Conservation (phyloP, 75 land plant species). For the Larix kaempferi region DNA sequence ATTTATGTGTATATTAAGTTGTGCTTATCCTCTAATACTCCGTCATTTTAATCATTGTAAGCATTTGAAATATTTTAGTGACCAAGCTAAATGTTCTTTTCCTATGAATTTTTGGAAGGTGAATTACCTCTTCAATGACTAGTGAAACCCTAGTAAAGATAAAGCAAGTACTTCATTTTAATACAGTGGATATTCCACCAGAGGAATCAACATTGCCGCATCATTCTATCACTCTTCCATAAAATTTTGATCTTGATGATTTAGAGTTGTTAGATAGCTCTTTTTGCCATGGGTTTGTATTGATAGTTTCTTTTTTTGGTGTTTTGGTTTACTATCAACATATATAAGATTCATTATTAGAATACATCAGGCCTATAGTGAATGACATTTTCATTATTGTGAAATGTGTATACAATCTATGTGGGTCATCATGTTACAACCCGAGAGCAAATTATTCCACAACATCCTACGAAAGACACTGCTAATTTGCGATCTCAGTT, state of each 20-base stretch:
- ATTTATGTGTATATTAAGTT: no score
- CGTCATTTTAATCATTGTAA: no score
- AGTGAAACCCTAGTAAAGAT: conserved; percentile 95
- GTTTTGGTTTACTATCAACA: background rate
- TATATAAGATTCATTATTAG: background rate
- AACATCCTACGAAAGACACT: conserved; percentile 65
- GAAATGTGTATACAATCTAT: conserved; percentile 45
- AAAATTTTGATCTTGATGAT: conserved; percentile 98
- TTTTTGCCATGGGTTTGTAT: conserved; percentile 53
- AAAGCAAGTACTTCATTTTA: conserved; percentile 91
- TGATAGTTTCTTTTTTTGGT: background rate
- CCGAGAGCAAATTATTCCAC: conserved; percentile 93
- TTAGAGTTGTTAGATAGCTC: conserved; percentile 79
- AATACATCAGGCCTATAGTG: background rate
- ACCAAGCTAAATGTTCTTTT: no score
- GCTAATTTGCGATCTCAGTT: conserved; percentile 61
- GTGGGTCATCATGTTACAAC: conserved; percentile 94
- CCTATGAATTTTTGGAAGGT: conserved; percentile 45
- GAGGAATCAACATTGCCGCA: conserved; percentile 97
- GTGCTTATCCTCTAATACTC: no score
- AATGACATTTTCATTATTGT: background rate
- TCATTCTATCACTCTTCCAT: conserved; percentile 95
- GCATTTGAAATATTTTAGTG: no score
- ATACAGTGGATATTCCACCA: conserved; percentile 98
- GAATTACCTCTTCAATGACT: conserved; percentile 96